These are phyloP conservation scores for Deinandra increscens DNA, from an alignment of 129 eudicot genomes.

Conservation along the genomic window DNA sequence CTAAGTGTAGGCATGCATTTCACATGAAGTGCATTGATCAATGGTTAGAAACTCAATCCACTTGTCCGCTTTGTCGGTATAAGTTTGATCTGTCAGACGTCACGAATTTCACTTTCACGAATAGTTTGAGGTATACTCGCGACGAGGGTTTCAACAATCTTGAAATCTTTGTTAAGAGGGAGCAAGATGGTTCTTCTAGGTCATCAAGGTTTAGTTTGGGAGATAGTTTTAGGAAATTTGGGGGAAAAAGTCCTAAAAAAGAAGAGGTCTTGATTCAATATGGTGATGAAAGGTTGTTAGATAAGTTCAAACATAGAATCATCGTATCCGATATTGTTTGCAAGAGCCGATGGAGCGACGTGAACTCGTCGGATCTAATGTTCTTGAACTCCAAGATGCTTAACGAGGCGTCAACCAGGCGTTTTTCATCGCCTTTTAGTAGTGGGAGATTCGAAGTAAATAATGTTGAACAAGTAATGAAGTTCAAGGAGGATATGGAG, in stretches of 20 bases:
- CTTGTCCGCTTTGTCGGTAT: conserved; percentile 60
- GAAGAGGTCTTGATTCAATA: conserved; percentile 46
- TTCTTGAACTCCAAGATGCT: conserved; percentile 57
- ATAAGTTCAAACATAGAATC: conserved; percentile 55
- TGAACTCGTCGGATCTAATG: conserved; percentile 51
- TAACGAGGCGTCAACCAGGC: conserved; percentile 38
- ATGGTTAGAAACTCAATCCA: conserved; percentile 62
- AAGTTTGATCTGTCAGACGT: conserved; percentile 35
- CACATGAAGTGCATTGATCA: conserved; percentile 60
- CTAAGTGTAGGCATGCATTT: conserved; percentile 62
- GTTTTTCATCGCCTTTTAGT: conserved; percentile 34
- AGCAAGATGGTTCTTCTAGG: conserved; percentile 40
- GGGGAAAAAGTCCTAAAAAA: conserved; percentile 32
- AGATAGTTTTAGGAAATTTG: conserved; percentile 34
- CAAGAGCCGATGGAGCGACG: conserved; percentile 65
- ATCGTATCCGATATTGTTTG: conserved; percentile 47
- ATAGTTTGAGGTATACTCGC: conserved; percentile 44
- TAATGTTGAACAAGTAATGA: conserved; percentile 30
- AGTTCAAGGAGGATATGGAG: conserved; percentile 53
- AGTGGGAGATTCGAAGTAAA: conserved; percentile 36
- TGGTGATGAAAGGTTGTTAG: conserved; percentile 31
- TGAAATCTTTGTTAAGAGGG: conserved; percentile 50
- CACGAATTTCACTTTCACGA: conserved; percentile 29
- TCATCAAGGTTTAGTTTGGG: conserved; percentile 47
- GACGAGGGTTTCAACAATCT: conserved; percentile 41